phyloP scores from a whole-genome alignment of 306 rosid genomes.

The Sophora flavescens region DNA sequence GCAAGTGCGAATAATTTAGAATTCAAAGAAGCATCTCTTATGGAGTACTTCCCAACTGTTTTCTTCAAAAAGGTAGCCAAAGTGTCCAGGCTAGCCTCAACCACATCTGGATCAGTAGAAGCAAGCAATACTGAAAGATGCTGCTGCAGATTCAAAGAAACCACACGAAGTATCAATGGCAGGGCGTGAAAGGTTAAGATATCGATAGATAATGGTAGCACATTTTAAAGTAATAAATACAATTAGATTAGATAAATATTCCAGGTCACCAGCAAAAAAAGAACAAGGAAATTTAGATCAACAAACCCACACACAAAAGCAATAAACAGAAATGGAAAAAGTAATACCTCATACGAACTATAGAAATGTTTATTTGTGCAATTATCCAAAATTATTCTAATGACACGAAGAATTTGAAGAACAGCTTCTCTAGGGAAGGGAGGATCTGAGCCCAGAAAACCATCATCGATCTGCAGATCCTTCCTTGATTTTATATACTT shows the following conservation, averaged over 20 bases:
- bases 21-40: conserved; percentile 82
- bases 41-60: conserved; percentile 86
- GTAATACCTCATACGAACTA: conserved; percentile 88
- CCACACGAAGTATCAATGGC: conserved; percentile 30
- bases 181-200: conserved; percentile 15
- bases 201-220: not conserved
- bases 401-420: conserved; percentile 92
- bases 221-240: not conserved
- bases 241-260: conserved; percentile 3
- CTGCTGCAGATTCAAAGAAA: conserved; percentile 78
- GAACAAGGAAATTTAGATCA: not conserved
- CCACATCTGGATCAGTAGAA: conserved; percentile 93
- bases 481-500: conserved; percentile 89
- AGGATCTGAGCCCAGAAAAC: conserved; percentile 77
- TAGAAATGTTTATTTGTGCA: conserved; percentile 97
- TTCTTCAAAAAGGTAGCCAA: conserved; percentile 91
- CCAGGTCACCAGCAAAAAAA: conserved; percentile 18
- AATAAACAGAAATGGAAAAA: conserved; percentile 1
- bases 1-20: conserved; percentile 91
- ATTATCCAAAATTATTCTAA: conserved; percentile 90
- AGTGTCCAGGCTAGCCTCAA: conserved; percentile 94
- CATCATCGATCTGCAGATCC: conserved; percentile 88
- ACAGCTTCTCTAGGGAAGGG: conserved; percentile 92
- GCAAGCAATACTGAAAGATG: conserved; percentile 96
- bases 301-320: not conserved